Evolutionary conservation across 495 filamentous ascomycete genomes (phyloP), one percentile per base, ranked within the genome.

Genomic region (Echria macrotheca): DNA sequence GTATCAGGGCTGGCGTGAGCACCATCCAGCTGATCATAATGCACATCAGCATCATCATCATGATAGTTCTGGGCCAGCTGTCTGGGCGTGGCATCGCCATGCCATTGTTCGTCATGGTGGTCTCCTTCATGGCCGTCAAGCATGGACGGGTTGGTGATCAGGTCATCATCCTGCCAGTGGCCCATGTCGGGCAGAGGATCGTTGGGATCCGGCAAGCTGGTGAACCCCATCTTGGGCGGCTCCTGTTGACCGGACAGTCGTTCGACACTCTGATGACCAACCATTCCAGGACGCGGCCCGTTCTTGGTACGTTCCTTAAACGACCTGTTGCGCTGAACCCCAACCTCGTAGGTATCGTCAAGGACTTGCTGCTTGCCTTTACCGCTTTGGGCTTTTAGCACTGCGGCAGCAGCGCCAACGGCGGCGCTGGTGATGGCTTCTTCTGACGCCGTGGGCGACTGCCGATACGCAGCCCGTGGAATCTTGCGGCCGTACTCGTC

Each of bases 251-350:
- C 67, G 9, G 39, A 52, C 17, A 85, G 81, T 37, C 79, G 73
- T 35, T 86, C 79, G 26, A 87, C 70, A 57, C 86, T 91, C 50
- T 87, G 85, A n/a, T 79, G 80, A n/a, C 86, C 85, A 9, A 86
- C 89, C 19, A 75, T 74, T 17, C 77, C 74, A n/a, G 74, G 71
- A 37, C 64, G 63, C 25, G 65, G 65, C 0, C 68, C 70, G 36
- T 74, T 69, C 55, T 69, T 62, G 2, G 75, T 70, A 41, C 76
- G 73, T 49, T 80, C 75, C 52, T 78, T 79, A 63, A 80, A 80
- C 9, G 77, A 80, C 44, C 64, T 66, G 50, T 74, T 72, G 52
- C 71, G 66, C 26, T 60, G 54, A 10, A 73, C 63, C n/a, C 70
- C 72, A 21, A 59, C 52, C 10, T 44, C 59, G 0, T 46, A 46